Conservation (phyloP, 768 basidiomycete species). For the Boletus reticulatus region DNA sequence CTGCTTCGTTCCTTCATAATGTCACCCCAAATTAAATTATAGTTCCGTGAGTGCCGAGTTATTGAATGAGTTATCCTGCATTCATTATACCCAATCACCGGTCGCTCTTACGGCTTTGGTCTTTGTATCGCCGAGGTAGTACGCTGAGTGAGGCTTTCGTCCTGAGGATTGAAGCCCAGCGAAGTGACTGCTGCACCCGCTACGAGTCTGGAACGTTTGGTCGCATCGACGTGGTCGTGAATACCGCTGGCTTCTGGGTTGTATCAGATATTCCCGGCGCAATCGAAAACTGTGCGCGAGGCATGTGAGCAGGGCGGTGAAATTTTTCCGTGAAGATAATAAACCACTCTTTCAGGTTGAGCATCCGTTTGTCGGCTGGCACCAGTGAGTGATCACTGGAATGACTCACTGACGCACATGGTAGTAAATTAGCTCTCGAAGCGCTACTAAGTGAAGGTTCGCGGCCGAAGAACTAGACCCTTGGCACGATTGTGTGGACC, state of each 20-base stretch:
- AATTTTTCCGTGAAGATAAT: conserved; percentile 24
- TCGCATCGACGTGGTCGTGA: conserved; percentile 21
- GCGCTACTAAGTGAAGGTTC: conserved; percentile 10
- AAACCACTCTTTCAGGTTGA: conserved; percentile 35
- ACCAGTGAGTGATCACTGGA: conserved; percentile 1
- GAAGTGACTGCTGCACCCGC: neutral
- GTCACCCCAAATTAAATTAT: conserved; percentile 14
- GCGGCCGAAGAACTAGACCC: conserved; percentile 11
- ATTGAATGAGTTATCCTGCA: neutral
- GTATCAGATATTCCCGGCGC: conserved; percentile 26
- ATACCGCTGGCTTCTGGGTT: neutral
- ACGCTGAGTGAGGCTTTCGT: conserved; percentile 13
- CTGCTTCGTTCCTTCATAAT: too few relatives aligned
- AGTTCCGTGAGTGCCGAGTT: conserved; percentile 16
- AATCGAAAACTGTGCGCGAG: conserved; percentile 32
- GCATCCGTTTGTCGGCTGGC: conserved; percentile 17
- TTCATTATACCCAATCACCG: conserved; percentile 33
- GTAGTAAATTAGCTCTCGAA: conserved; percentile 20
- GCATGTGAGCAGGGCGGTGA: conserved; percentile 32
- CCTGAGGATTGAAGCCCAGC: conserved; percentile 36
- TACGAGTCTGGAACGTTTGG: conserved; percentile 16
- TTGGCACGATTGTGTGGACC: too few relatives aligned
- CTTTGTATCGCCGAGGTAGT: conserved; percentile 20
- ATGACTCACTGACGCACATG: neutral
- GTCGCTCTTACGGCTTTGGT: conserved; percentile 41